Evolutionary conservation across 352 stramenopile species (phyloP).

Genomic region (Phytophthora pisi): DNA sequence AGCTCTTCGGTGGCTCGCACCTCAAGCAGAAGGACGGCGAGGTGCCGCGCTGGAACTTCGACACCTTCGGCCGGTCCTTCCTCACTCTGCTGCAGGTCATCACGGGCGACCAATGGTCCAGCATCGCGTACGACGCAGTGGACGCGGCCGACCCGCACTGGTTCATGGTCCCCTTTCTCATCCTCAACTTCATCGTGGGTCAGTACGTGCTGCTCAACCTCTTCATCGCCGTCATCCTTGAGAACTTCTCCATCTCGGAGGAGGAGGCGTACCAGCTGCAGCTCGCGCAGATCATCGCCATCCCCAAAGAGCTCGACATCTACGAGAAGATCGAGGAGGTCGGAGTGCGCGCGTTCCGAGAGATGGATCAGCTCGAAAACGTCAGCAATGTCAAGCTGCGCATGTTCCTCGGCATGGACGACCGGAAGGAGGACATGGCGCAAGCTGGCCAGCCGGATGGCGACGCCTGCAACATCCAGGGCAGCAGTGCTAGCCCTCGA

Average conservation of each 20-base stretch:
- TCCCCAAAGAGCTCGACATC: constrained; percentile 82
- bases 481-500: neutral
- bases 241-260: constrained; percentile 84
- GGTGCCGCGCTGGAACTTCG: constrained; percentile 78
- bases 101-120: constrained; percentile 81
- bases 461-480: constrained; percentile 1
- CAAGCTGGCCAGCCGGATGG: neutral
- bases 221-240: constrained; percentile 85
- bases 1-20: constrained; percentile 71
- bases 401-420: constrained; percentile 76
- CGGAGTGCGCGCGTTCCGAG: constrained; percentile 72
- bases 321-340: constrained; percentile 85
- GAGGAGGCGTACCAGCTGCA: constrained; percentile 86
- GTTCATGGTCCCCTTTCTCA: constrained; percentile 78
- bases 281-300: constrained; percentile 81
- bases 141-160: constrained; percentile 68
- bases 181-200: constrained; percentile 76
- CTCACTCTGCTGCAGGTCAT: constrained; percentile 82
- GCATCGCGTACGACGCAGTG: constrained; percentile 74
- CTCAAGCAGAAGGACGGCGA: constrained; percentile 45
- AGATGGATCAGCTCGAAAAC: constrained; percentile 83
- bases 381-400: constrained; percentile 82
- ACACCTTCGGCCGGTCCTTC: constrained; percentile 73
- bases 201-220: constrained; percentile 85
- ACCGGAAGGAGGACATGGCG: constrained; percentile 24